Percentiles rank a stretch among this genome's conserved stretches.
These are phyloP conservation scores for Paralagenidium karlingii DNA, from an alignment of 352 stramenopile species.

Conservation along the genomic window DNA sequence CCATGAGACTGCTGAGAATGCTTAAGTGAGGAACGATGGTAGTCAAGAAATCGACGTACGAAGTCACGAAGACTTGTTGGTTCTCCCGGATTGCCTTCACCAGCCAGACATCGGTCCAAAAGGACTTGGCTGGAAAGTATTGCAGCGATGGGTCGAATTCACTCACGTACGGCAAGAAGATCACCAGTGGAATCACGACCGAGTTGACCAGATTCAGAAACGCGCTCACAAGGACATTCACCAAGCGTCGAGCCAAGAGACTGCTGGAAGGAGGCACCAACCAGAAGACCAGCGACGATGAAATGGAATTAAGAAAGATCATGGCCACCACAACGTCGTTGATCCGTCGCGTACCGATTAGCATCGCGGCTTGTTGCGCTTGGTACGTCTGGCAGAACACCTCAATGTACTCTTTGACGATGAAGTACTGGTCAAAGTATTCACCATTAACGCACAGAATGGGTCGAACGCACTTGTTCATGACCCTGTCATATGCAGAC, in stretches of 20 bases:
- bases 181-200: constrained; percentile 18
- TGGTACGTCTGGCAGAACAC: constrained; percentile 25
- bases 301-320: constrained; percentile 25
- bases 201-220: constrained; percentile 10
- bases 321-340: constrained; percentile 28
- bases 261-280: too few species aligned
- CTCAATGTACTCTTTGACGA: too few species aligned
- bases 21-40: constrained; percentile 22
- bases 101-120: constrained; percentile 24
- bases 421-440: too few species aligned
- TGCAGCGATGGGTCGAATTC: constrained; percentile 17
- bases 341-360: constrained; percentile 29
- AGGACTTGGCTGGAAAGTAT: too few species aligned
- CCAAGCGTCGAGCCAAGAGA: too few species aligned
- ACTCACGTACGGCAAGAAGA: constrained; percentile 17
- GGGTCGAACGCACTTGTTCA: too few species aligned
- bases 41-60: constrained; percentile 9
- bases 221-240: too few species aligned
- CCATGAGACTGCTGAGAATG: too few species aligned
- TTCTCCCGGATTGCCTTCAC: constrained; percentile 29
- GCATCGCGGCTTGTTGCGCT: constrained; percentile 21
- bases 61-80: constrained; percentile 19
- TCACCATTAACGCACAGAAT: too few species aligned
- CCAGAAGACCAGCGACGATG: constrained; percentile 11
- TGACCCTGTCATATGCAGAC: too few species aligned